Percentiles rank a stretch among this genome's conserved stretches.
Evolutionary conservation across 2,329 filamentous ascomycete species (phyloP).

Genomic region (Apiospora sp.): DNA sequence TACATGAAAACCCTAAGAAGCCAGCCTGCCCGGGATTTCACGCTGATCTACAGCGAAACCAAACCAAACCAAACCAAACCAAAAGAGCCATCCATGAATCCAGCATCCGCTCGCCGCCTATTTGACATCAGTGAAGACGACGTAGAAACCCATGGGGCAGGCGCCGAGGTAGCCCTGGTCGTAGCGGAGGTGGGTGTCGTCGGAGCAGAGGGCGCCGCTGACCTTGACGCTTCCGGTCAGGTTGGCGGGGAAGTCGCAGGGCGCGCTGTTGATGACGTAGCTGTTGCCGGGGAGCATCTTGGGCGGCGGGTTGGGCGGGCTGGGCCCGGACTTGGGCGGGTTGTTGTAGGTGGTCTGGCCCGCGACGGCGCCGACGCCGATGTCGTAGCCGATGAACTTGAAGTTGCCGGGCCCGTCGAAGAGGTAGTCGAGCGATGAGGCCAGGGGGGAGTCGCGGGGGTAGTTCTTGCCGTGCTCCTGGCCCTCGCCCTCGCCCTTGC

Average conservation of each 20-base stretch:
- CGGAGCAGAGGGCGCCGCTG: slow-evolving; percentile 19
- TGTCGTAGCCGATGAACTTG: slow-evolving; percentile 14
- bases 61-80: neutral
- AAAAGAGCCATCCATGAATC: neutral
- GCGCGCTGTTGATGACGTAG: slow-evolving; percentile 19
- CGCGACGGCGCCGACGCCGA: slow-evolving; percentile 13
- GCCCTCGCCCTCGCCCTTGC: neutral
- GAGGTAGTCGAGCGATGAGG: neutral
- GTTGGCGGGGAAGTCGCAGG: slow-evolving; percentile 13
- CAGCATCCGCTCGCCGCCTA: neutral
- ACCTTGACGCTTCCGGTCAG: slow-evolving; percentile 9
- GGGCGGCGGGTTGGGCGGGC: slow-evolving; percentile 7
- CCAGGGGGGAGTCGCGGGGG: neutral
- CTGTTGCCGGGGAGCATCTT: slow-evolving; percentile 11
- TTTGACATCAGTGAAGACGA: slow-evolving; percentile 6
- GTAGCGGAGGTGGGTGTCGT: slow-evolving; percentile 1
- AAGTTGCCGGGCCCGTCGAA: slow-evolving; percentile 20
- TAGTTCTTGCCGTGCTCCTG: neutral
- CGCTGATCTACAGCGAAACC: neutral
- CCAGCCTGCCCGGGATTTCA: neutral
- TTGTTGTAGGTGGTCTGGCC: neutral
- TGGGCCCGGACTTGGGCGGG: slow-evolving; percentile 5
- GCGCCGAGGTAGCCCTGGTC: neutral
- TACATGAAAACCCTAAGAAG: neutral
- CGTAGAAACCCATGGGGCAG: slow-evolving; percentile 19